These are phyloP conservation scores for Cytospora mali DNA, from an alignment of 2,329 filamentous ascomycete species.

Conservation along the genomic window DNA sequence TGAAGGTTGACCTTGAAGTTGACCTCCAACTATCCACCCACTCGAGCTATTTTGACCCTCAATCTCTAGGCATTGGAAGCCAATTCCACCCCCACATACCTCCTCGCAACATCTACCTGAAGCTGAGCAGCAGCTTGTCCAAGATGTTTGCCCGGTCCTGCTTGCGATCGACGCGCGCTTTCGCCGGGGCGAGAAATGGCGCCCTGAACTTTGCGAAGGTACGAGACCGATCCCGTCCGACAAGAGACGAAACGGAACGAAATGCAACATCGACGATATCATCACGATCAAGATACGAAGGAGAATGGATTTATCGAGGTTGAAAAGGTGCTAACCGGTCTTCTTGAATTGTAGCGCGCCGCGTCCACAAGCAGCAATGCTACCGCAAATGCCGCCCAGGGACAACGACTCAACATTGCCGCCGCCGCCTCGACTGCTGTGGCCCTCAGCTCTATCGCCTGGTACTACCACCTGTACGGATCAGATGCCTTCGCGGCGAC, in stretches of 20 bases:
- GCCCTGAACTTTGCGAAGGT: constrained; percentile 75
- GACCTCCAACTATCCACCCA: constrained; percentile 28
- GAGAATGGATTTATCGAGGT: constrained; percentile 12
- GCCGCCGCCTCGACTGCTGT: constrained; percentile 84
- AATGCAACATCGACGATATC: background rate
- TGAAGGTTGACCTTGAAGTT: constrained; percentile 18
- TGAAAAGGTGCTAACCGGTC: constrained; percentile 17
- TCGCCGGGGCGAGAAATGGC: constrained; percentile 76
- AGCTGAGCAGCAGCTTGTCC: constrained; percentile 50
- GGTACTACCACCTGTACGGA: constrained; percentile 97
- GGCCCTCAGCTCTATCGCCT: constrained; percentile 86
- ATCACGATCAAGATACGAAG: background rate
- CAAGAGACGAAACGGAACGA: background rate
- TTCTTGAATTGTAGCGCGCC: constrained; percentile 52
- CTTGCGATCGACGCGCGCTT: constrained; percentile 84
- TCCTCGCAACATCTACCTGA: constrained; percentile 38
- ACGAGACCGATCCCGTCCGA: constrained; percentile 35
- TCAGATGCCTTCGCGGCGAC: constrained; percentile 85
- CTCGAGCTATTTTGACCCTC: constrained; percentile 31
- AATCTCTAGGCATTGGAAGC: constrained; percentile 40
- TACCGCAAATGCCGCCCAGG: constrained; percentile 71
- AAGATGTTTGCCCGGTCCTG: constrained; percentile 93
- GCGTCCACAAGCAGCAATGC: constrained; percentile 74
- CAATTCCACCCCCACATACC: constrained; percentile 42
- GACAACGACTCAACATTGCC: constrained; percentile 72